phyloP scores from a whole-genome alignment of 305 asterid genomes.

The Ilex paraguariensis region DNA sequence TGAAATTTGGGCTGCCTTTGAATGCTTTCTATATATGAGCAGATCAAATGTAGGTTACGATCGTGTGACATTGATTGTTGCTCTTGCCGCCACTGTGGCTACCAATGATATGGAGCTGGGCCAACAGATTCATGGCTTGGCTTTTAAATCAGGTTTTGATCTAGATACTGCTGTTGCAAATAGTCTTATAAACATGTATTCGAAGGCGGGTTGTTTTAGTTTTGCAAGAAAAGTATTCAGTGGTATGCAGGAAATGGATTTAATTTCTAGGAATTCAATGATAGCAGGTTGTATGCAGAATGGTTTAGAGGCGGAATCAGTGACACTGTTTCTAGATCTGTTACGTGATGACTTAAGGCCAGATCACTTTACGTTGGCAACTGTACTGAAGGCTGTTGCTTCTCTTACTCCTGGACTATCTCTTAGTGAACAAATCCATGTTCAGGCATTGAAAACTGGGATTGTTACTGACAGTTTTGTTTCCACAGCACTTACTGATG shows the following conservation, averaged over 20 bases:
- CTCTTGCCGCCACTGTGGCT: background rate
- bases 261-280: slow-evolving; percentile 1
- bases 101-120: background rate
- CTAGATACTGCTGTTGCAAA: background rate
- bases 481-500: slow-evolving; percentile 3
- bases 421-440: slow-evolving; percentile 1
- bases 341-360: slow-evolving; percentile 1
- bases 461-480: background rate
- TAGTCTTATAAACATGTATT: slow-evolving; percentile 1
- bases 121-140: background rate
- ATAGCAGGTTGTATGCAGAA: slow-evolving; percentile 1
- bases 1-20: background rate
- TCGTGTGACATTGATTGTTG: background rate
- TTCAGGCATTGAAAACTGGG: background rate
- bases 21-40: background rate
- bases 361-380: background rate
- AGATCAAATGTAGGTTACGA: background rate
- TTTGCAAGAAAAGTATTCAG: background rate
- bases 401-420: background rate
- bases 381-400: background rate
- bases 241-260: background rate
- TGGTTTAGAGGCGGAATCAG: background rate
- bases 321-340: background rate
- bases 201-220: background rate
- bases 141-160: slow-evolving; percentile 5